Conservation (phyloP, 2,329 filamentous ascomycete genomes). For the Podosphaera fusca region DNA sequence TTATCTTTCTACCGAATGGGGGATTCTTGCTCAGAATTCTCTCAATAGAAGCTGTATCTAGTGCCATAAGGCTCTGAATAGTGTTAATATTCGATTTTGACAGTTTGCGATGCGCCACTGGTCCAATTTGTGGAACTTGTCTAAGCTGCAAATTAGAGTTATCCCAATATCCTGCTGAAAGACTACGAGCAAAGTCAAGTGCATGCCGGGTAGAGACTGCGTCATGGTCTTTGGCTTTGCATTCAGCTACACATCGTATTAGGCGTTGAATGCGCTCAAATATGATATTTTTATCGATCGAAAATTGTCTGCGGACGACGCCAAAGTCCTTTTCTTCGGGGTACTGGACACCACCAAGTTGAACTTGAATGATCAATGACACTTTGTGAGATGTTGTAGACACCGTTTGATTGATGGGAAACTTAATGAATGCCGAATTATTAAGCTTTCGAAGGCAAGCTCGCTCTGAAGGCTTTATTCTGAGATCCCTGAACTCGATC, state of each 20-base stretch:
- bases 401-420: slow-evolving; percentile 45
- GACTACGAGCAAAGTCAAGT: slow-evolving; percentile 54
- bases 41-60: slow-evolving; percentile 54
- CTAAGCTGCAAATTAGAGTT: slow-evolving; percentile 57
- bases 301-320: slow-evolving; percentile 30
- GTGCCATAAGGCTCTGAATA: slow-evolving; percentile 43
- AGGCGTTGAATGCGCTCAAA: slow-evolving; percentile 48
- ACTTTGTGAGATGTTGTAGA: slow-evolving; percentile 48
- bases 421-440: slow-evolving; percentile 41
- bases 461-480: slow-evolving; percentile 48
- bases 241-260: slow-evolving; percentile 55
- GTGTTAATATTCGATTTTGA: slow-evolving; percentile 44
- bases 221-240: slow-evolving; percentile 35
- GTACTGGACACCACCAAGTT: slow-evolving; percentile 43
- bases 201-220: slow-evolving; percentile 42
- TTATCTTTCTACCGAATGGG: slow-evolving; percentile 52
- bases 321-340: slow-evolving; percentile 32
- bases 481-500: slow-evolving; percentile 47
- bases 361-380: slow-evolving; percentile 52
- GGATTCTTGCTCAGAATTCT: slow-evolving; percentile 55
- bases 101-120: slow-evolving; percentile 52
- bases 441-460: slow-evolving; percentile 49
- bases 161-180: slow-evolving; percentile 56
- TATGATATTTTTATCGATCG: slow-evolving; percentile 36
- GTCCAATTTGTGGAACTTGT: slow-evolving; percentile 60